These are phyloP conservation scores for Lablab purpureus DNA, from an alignment of 306 rosid species.

Conservation along the genomic window DNA sequence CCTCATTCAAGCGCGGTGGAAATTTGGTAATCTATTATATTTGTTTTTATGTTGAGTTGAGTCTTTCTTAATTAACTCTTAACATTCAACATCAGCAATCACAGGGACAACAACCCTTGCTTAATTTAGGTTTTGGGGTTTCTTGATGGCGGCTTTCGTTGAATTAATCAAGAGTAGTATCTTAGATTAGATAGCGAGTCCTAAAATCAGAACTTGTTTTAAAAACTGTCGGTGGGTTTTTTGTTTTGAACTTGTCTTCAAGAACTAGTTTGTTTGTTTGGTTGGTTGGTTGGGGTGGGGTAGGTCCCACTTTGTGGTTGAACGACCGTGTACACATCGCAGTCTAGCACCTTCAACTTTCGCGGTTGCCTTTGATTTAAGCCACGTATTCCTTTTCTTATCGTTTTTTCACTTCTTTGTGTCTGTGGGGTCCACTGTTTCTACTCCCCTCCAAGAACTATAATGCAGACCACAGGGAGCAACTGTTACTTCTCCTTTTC, in stretches of 20 bases:
- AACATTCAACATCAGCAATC: slow-evolving; percentile 14
- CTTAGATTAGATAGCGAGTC: not conserved
- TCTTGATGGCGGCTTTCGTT: slow-evolving; percentile 35
- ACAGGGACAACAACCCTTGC: slow-evolving; percentile 12
- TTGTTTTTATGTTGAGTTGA: not conserved
- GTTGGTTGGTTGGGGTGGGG: not conserved
- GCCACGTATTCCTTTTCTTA: slow-evolving; percentile 49
- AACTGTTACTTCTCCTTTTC: slow-evolving; percentile 8
- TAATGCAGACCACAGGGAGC: not conserved
- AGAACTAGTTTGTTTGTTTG: slow-evolving; percentile 23
- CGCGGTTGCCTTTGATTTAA: slow-evolving; percentile 41
- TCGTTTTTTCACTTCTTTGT: slow-evolving; percentile 5
- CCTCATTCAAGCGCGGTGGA: slow-evolving; percentile 93
- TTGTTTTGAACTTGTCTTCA: slow-evolving; percentile 2
- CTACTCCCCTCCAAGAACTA: slow-evolving; percentile 32
- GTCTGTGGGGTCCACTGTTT: slow-evolving; percentile 34
- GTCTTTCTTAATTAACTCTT: not conserved
- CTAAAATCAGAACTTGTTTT: slow-evolving; percentile 29
- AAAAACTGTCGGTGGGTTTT: slow-evolving; percentile 71
- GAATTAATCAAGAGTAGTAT: slow-evolving; percentile 28
- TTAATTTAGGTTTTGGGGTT: slow-evolving; percentile 23
- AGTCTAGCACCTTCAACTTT: slow-evolving; percentile 25
- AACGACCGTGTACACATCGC: slow-evolving; percentile 41
- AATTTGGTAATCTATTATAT: slow-evolving; percentile 65
- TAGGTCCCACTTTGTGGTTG: slow-evolving; percentile 55